Evolutionary conservation across 169 alveolate genomes (phyloP).

Genomic region (Plasmodium sp.): DNA sequence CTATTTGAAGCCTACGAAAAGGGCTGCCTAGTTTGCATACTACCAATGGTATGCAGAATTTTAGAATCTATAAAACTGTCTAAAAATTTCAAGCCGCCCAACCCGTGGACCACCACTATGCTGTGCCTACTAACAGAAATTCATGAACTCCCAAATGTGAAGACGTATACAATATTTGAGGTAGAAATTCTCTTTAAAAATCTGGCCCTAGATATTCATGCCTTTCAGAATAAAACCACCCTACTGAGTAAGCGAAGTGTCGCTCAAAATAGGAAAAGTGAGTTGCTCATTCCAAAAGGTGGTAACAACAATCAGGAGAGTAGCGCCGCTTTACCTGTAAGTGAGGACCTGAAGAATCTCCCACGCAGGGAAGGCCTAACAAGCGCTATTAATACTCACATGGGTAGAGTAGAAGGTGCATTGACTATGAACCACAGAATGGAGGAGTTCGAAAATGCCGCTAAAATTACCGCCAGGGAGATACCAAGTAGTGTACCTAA

Average conservation of each 20-base stretch:
- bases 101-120: constrained; percentile 94
- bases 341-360: not conserved
- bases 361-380: constrained; percentile 7
- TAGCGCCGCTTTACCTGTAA: not conserved
- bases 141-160: constrained; percentile 85
- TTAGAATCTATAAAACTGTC: constrained; percentile 85
- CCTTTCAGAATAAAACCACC: constrained; percentile 50
- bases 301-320: not conserved
- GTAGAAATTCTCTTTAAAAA: constrained; percentile 91
- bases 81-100: constrained; percentile 92
- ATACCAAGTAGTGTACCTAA: not conserved
- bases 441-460: constrained; percentile 24
- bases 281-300: not conserved
- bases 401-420: not conserved
- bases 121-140: constrained; percentile 90
- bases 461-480: not conserved
- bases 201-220: constrained; percentile 80
- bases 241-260: constrained; percentile 28
- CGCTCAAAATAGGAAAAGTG: constrained; percentile 23
- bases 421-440: not conserved
- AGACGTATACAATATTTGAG: constrained; percentile 91
- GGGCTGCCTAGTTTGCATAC: constrained; percentile 88
- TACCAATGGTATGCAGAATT: constrained; percentile 91
- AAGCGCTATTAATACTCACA: not conserved
- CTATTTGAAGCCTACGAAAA: constrained; percentile 87